Evolutionary conservation across 257 asterid genomes (phyloP).

Genomic region (Buddleja alternifolia): DNA sequence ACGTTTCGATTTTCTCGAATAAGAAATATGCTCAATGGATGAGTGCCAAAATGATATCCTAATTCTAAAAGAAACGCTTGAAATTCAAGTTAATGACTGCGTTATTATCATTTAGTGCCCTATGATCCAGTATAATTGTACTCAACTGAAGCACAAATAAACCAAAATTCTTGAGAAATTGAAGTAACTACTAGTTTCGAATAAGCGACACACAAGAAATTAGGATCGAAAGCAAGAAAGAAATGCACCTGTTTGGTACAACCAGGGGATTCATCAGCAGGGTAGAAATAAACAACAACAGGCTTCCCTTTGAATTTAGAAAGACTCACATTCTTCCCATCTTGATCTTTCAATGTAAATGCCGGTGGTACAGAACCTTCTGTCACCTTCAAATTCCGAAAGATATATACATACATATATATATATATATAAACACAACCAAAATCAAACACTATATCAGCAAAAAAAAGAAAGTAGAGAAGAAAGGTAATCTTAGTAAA

Average conservation of each 20-base stretch:
- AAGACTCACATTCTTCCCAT: conserved; percentile 79
- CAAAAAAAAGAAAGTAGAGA: background rate
- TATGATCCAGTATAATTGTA: background rate
- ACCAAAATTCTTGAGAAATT: background rate
- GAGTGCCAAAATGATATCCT: background rate
- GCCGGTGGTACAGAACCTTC: conserved; percentile 78
- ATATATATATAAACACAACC: background rate
- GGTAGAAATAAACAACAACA: conserved; percentile 91
- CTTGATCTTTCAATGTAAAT: conserved; percentile 90
- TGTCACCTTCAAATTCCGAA: conserved; percentile 51
- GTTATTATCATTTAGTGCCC: background rate
- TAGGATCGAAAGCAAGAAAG: background rate
- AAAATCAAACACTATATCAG: background rate
- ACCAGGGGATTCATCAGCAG: conserved; percentile 97
- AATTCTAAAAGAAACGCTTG: too few species aligned
- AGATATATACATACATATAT: too few species aligned
- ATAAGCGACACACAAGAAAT: background rate
- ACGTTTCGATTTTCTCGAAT: background rate
- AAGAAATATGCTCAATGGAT: background rate
- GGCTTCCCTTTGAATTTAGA: conserved; percentile 96
- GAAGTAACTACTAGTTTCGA: too few species aligned
- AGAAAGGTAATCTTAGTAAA: conserved; percentile 21
- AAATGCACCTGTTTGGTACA: conserved; percentile 87
- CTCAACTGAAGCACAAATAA: background rate
- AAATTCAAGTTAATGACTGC: too few species aligned